These are phyloP conservation scores for Astragalus membranaceus DNA, from an alignment of 306 rosid species.

Conservation along the genomic window DNA sequence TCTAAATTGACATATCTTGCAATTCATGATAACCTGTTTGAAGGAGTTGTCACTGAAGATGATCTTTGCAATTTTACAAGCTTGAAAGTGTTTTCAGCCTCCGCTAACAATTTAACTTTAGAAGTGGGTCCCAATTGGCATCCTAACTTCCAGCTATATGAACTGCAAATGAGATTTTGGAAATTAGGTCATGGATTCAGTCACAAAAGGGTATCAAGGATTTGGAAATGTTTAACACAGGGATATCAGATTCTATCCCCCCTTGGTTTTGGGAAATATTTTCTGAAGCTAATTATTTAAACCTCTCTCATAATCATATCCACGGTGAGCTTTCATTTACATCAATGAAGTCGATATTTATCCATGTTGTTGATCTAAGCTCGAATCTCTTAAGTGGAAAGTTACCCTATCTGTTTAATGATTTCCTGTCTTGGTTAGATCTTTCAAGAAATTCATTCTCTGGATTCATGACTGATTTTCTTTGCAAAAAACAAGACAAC, in stretches of 20 bases:
- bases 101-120: not conserved
- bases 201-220: not conserved
- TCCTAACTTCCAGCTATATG: accelerated
- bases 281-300: too few relatives aligned
- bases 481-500: too few relatives aligned
- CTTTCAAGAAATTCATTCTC: too few relatives aligned
- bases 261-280: not conserved
- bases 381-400: too few relatives aligned
- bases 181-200: slow-evolving; percentile 10
- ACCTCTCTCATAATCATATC: too few relatives aligned
- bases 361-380: not conserved
- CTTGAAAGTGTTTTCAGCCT: accelerated
- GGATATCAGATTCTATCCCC: slow-evolving; percentile 10
- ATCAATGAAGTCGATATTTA: too few relatives aligned
- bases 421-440: too few relatives aligned
- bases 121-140: too few relatives aligned
- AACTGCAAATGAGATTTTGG: not conserved
- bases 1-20: too few relatives aligned
- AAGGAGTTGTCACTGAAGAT: not conserved
- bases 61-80: not conserved
- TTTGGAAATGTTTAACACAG: not conserved
- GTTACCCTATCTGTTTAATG: too few relatives aligned
- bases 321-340: too few relatives aligned
- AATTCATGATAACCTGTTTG: not conserved
- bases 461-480: too few relatives aligned